Percentiles rank a stretch among this genome's conserved stretches.
These are phyloP conservation scores for Daldinia loculata DNA, from an alignment of 495 filamentous ascomycete species.

Conservation along the genomic window DNA sequence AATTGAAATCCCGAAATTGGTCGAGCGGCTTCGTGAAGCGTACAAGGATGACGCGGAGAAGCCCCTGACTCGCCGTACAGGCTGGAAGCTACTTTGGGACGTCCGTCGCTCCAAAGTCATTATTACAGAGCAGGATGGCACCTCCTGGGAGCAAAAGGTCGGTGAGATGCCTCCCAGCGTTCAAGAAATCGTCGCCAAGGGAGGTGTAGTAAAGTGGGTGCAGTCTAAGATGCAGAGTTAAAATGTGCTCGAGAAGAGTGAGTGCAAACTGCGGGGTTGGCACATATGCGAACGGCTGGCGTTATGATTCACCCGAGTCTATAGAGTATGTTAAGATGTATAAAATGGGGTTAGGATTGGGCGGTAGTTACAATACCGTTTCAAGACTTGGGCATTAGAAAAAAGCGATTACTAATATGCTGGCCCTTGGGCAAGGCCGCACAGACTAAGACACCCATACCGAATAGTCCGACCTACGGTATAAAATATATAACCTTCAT, in stretches of 20 bases:
- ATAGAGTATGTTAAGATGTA: too few relatives aligned
- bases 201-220: conserved; percentile 86
- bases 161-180: conserved; percentile 88
- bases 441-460: too few relatives aligned
- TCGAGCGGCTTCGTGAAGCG: conserved; percentile 71
- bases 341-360: too few relatives aligned
- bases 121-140: conserved; percentile 69
- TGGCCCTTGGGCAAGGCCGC: too few relatives aligned
- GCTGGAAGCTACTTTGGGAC: conserved; percentile 91
- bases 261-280: too few relatives aligned
- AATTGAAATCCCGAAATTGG: conserved; percentile 79
- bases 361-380: too few relatives aligned
- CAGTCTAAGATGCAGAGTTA: conserved; percentile 51
- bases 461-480: too few relatives aligned
- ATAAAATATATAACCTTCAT: too few relatives aligned
- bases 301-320: too few relatives aligned
- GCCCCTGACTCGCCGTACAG: conserved; percentile 79
- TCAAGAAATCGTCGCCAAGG: conserved; percentile 87
- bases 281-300: too few relatives aligned
- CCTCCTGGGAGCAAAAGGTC: conserved; percentile 79
- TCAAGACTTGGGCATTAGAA: too few relatives aligned
- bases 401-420: too few relatives aligned
- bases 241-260: not conserved
- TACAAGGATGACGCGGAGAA: conserved; percentile 60
- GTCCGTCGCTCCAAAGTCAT: conserved; percentile 73